Conservation (phyloP, 2,329 filamentous ascomycete genomes). For the Bipolaris victoriae region DNA sequence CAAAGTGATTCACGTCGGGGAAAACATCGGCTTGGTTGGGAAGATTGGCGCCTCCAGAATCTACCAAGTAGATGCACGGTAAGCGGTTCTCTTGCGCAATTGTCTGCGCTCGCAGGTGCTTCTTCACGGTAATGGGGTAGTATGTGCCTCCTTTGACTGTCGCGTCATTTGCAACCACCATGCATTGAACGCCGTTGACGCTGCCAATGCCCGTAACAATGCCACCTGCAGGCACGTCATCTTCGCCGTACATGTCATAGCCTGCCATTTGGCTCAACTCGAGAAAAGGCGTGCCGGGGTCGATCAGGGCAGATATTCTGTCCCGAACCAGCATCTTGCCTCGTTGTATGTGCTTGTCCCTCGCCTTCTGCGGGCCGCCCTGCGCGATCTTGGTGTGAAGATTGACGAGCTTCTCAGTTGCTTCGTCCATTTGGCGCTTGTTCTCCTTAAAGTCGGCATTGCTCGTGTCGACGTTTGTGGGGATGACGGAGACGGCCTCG, state of each 20-base stretch:
- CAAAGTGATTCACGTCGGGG: constrained; percentile 92
- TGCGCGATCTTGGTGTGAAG: constrained; percentile 74
- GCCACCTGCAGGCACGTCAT: constrained; percentile 85
- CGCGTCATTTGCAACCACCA: constrained; percentile 94
- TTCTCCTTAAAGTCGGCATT: constrained; percentile 85
- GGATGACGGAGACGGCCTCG: constrained; percentile 79
- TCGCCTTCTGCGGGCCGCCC: constrained; percentile 81
- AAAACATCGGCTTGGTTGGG: constrained; percentile 96
- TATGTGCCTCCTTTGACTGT: constrained; percentile 98
- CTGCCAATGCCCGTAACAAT: constrained; percentile 92
- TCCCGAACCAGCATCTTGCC: constrained; percentile 96
- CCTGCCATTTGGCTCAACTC: constrained; percentile 94
- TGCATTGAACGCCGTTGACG: constrained; percentile 87
- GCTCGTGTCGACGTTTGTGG: constrained; percentile 74
- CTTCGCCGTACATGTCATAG: constrained; percentile 81
- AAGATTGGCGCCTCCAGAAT: constrained; percentile 93
- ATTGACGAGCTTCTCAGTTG: constrained; percentile 70
- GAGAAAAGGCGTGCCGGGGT: constrained; percentile 87
- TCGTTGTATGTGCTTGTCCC: constrained; percentile 83
- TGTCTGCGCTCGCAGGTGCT: constrained; percentile 90
- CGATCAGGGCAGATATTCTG: constrained; percentile 83
- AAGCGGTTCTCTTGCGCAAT: constrained; percentile 85
- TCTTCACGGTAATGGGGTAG: constrained; percentile 96
- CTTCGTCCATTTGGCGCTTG: constrained; percentile 74
- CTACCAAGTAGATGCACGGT: constrained; percentile 91